Evolutionary conservation across 1,284 basidiomycete species (phyloP), one percentile per base, ranked within the genome.

Genomic region (Tilletia caries): DNA sequence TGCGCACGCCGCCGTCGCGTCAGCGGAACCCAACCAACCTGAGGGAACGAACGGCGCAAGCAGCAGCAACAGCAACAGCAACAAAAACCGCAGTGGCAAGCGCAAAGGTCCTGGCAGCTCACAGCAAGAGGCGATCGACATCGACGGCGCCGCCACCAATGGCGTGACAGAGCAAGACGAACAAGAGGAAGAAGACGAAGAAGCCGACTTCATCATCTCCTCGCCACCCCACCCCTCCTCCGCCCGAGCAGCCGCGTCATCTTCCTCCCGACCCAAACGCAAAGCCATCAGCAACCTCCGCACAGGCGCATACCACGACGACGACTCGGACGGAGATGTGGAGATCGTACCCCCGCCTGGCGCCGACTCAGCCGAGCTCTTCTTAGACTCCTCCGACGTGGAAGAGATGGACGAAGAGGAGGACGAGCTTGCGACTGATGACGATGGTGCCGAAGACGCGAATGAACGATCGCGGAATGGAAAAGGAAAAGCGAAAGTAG

Each of bases 191-290:
- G 37, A 41, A 1, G 54, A 60, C 32, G 67, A 68, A n/a, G 70
- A 54, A 25, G 64, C 65, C 10, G 66, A 70, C 41, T 70, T 70
- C 67, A 69, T 70, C 58, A 29, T 50, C 13, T 70, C 69, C 37
- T 68, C 66, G 15, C 69, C 69, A 3, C 33, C 69, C 10, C 46
- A 69, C 1, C n/a, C 64, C 27, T 10, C 32, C 37, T n/a, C 66
- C 32, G 43, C 15, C 62, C 12, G 20, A 58, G 13, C 32, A 15
- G n/a, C n/a, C n/a, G n/a, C n/a, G n/a, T n/a, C n/a, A n/a, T n/a
- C n/a, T n/a, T n/a, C 15, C 48, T 27, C 23, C 32, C 69, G 18
- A 34, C 48, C 52, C 52, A 68, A 25, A 32, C 62, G 23, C 37
- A 29, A 37, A 32, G 44, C 44, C 50, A 50, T 27, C 6, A 44